phyloP scores from a whole-genome alignment of 1,139 yeast species.

The Yamadazyma diospyri region DNA sequence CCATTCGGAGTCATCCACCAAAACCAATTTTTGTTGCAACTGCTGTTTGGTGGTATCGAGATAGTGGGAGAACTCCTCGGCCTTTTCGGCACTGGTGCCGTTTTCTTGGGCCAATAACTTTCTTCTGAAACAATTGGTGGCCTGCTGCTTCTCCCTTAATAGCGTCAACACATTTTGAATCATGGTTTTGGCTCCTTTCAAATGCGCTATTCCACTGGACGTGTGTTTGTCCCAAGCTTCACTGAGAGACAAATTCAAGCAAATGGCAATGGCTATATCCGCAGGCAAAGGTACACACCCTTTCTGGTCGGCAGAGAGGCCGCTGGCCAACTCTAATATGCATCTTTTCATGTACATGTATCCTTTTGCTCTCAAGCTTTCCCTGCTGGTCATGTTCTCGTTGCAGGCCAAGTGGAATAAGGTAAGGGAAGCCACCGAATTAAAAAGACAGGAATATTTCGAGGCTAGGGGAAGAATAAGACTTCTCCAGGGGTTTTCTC shows the following conservation, averaged over 20 bases:
- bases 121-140: slow-evolving; percentile 13
- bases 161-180: slow-evolving; percentile 44
- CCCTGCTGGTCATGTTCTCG: slow-evolving; percentile 31
- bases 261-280: slow-evolving; percentile 65
- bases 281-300: slow-evolving; percentile 44
- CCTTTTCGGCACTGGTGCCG: slow-evolving; percentile 11
- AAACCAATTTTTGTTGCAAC: slow-evolving; percentile 25
- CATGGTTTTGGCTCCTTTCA: slow-evolving; percentile 64
- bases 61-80: slow-evolving; percentile 14
- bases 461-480: slow-evolving; percentile 53
- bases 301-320: slow-evolving; percentile 33
- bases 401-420: slow-evolving; percentile 56
- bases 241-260: slow-evolving; percentile 58
- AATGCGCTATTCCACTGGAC: slow-evolving; percentile 63
- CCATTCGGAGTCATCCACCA: slow-evolving; percentile 36
- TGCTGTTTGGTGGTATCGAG: slow-evolving; percentile 15
- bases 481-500: slow-evolving; percentile 69
- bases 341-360: slow-evolving; percentile 58
- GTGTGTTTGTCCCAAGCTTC: slow-evolving; percentile 70
- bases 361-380: slow-evolving; percentile 45
- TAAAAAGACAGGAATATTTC: slow-evolving; percentile 52
- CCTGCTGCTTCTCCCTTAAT: slow-evolving; percentile 24
- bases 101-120: slow-evolving; percentile 12
- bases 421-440: slow-evolving; percentile 65
- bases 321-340: slow-evolving; percentile 55